These are phyloP conservation scores for Trichoderma reesei DNA, from an alignment of 495 filamentous ascomycete genomes.

Conservation along the genomic window DNA sequence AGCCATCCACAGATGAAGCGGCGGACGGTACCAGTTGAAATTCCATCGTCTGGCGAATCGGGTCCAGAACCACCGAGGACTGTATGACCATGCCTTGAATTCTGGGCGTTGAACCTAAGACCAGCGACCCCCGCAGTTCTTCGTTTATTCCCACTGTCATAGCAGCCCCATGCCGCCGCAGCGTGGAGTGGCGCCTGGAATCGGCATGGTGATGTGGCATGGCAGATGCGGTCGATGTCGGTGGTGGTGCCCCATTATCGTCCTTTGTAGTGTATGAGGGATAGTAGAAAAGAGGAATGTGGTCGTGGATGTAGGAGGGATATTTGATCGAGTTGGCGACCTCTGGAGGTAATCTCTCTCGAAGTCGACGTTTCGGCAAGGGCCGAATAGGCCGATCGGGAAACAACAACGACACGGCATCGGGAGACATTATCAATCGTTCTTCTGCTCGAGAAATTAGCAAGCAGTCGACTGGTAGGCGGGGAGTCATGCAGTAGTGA, in stretches of 20 bases:
- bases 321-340: slow-evolving; percentile 75
- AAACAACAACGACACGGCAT: slow-evolving; percentile 65
- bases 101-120: background rate
- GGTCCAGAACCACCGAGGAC: background rate
- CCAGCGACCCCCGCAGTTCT: background rate
- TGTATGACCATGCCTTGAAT: background rate
- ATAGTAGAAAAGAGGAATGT: slow-evolving; percentile 66
- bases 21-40: slow-evolving; percentile 27
- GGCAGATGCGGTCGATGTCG: slow-evolving; percentile 16
- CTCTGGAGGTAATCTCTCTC: slow-evolving; percentile 75
- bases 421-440: slow-evolving; percentile 47
- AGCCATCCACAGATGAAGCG: slow-evolving; percentile 64
- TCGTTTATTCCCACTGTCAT: background rate
- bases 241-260: slow-evolving; percentile 16
- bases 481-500: background rate
- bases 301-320: slow-evolving; percentile 57
- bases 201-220: slow-evolving; percentile 17
- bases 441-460: background rate
- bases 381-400: slow-evolving; percentile 89
- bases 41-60: slow-evolving; percentile 3
- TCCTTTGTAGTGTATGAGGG: slow-evolving; percentile 44
- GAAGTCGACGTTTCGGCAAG: slow-evolving; percentile 75
- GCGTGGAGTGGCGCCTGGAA: slow-evolving; percentile 18
- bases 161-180: slow-evolving; percentile 1
- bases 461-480: background rate